A percentile compares a stretch with the other conserved stretches of the same genome.
Conservation (phyloP, 371 early-diverging fungal genomes). For the Polyrhizophydium stewartii region DNA sequence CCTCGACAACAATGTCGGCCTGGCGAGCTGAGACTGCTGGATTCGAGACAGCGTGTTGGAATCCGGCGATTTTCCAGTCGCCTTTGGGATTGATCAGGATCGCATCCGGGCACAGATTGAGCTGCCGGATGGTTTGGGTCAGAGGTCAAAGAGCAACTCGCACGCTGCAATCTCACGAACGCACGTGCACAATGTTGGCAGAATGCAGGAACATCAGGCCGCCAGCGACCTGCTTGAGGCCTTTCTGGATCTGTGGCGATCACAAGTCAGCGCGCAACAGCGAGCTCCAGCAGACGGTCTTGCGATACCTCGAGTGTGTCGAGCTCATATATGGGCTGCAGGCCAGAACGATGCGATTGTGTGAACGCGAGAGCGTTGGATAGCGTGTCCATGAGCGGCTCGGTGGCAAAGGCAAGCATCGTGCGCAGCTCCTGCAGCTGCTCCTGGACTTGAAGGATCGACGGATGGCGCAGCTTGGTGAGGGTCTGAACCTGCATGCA, state of each 20-base stretch:
- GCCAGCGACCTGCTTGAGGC: slow-evolving; percentile 4
- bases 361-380: background rate
- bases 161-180: background rate
- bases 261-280: background rate
- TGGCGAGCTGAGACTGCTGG: background rate
- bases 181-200: slow-evolving; percentile 4
- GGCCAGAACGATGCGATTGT: slow-evolving; percentile 1
- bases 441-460: slow-evolving; percentile 11
- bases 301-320: background rate
- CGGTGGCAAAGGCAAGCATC: background rate
- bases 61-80: slow-evolving; percentile 15
- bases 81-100: slow-evolving; percentile 7
- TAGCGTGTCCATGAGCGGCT: background rate
- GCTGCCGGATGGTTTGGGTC: no score
- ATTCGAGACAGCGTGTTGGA: slow-evolving; percentile 1
- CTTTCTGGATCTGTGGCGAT: slow-evolving; percentile 8
- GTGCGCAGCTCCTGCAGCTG: slow-evolving; percentile 4
- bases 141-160: background rate
- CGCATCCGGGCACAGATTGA: slow-evolving; percentile 5
- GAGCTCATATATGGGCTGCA: background rate
- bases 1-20: background rate
- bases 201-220: slow-evolving; percentile 16
- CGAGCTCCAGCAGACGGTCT: background rate
- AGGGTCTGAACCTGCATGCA: slow-evolving; percentile 6
- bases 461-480: slow-evolving; percentile 11